Percentiles rank a stretch among this genome's conserved stretches.
These are phyloP conservation scores for Aegilops speltoides DNA, from an alignment of 176 grass and related monocot species.

Conservation along the genomic window DNA sequence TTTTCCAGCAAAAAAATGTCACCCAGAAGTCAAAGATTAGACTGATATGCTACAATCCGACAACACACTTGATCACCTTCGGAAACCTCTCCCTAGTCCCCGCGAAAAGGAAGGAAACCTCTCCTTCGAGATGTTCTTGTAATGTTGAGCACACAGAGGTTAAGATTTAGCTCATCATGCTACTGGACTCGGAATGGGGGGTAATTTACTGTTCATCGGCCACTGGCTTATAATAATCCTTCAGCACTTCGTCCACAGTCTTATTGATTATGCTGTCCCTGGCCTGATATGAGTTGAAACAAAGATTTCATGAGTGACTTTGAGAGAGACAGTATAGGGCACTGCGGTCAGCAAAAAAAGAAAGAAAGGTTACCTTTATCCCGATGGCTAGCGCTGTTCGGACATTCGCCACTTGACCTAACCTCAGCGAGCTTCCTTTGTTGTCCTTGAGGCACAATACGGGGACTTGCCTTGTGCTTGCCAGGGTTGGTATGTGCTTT, in stretches of 20 bases:
- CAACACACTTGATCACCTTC: background rate
- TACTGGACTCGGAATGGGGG: background rate
- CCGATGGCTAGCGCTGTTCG: conserved; percentile 81
- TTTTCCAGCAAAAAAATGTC: background rate
- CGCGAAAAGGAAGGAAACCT: background rate
- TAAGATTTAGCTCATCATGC: background rate
- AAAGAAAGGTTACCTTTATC: conserved; percentile 62
- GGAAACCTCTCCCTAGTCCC: background rate
- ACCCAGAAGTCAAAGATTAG: background rate
- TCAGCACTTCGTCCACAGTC: conserved; percentile 38
- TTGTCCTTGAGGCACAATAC: conserved; percentile 80
- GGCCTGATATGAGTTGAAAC: conserved; percentile 32
- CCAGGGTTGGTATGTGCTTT: conserved; percentile 72
- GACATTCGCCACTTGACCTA: conserved; percentile 75
- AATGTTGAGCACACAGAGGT: background rate
- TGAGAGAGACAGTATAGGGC: background rate
- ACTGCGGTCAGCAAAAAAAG: background rate
- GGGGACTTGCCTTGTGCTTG: conserved; percentile 69
- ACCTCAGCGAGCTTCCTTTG: conserved; percentile 75
- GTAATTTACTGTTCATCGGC: background rate
- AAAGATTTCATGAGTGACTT: conserved; percentile 3
- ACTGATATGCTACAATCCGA: background rate
- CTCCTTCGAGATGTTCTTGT: background rate
- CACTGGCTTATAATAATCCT: background rate
- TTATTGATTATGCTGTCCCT: conserved; percentile 41